Conservation (phyloP, 352 stramenopile genomes). For the Phytophthora multivora region DNA sequence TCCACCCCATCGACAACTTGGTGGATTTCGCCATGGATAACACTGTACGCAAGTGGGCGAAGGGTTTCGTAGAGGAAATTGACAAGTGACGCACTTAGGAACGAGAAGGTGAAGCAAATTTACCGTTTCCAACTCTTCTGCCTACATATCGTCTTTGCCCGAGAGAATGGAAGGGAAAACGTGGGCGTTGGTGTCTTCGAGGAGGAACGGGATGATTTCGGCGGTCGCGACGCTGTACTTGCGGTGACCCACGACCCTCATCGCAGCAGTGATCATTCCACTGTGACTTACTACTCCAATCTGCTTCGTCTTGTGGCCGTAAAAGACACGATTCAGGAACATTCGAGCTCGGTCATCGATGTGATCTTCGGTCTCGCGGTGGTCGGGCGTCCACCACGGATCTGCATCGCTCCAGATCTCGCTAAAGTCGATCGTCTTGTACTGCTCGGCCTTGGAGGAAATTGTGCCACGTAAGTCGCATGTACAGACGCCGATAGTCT, state of each 20-base stretch:
- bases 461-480: conserved; percentile 31
- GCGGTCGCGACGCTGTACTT: conserved; percentile 18
- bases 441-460: conserved; percentile 25
- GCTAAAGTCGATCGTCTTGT: conserved; percentile 25
- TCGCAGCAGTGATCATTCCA: conserved; percentile 18
- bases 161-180: conserved; percentile 7
- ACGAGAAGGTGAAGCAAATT: neutral
- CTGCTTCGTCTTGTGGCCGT: conserved; percentile 8
- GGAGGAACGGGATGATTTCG: conserved; percentile 24
- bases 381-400: conserved; percentile 28
- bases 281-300: conserved; percentile 30
- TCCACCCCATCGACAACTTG: conserved; percentile 84
- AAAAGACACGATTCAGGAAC: conserved; percentile 36
- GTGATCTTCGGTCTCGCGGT: conserved; percentile 28
- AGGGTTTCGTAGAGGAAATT: conserved; percentile 30
- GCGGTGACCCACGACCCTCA: conserved; percentile 24
- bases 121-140: neutral
- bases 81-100: conserved; percentile 24
- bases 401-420: conserved; percentile 32
- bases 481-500: conserved; percentile 34
- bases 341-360: conserved; percentile 29
- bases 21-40: conserved; percentile 64
- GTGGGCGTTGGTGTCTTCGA: conserved; percentile 25
- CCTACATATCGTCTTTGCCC: conserved; percentile 9
- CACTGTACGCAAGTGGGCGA: conserved; percentile 55